These are phyloP conservation scores for Sclerotinia borealis DNA, from an alignment of 2,329 filamentous ascomycete species.

Conservation along the genomic window DNA sequence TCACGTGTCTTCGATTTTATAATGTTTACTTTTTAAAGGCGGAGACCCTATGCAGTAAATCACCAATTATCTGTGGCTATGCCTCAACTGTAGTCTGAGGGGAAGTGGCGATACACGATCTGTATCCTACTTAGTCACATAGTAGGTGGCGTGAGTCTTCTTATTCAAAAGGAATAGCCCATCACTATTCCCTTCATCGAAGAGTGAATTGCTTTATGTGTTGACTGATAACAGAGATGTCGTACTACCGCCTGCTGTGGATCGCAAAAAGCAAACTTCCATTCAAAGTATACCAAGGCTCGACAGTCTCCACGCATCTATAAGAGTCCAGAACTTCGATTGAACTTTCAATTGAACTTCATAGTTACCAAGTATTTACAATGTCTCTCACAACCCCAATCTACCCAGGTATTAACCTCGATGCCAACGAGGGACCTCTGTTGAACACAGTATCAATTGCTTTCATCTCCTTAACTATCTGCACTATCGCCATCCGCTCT, in stretches of 20 bases:
- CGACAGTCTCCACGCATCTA: not conserved
- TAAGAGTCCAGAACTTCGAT: not conserved
- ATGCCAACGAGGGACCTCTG: not conserved
- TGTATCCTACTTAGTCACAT: not conserved
- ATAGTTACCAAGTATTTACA: not conserved
- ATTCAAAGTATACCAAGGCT: not conserved
- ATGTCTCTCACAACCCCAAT: not conserved
- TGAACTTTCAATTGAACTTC: not conserved
- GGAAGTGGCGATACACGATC: not conserved
- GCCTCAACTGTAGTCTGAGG: not conserved
- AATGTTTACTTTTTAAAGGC: slow-evolving; percentile 2
- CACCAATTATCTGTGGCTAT: not conserved
- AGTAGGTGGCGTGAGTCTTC: not conserved
- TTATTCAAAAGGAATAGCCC: not conserved
- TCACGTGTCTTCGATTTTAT: not conserved
- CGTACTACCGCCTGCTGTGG: not conserved
- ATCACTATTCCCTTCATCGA: not conserved
- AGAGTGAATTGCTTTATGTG: not conserved
- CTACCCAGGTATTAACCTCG: not conserved
- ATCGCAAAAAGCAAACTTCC: not conserved
- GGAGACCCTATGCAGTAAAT: not conserved
- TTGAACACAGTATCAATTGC: not conserved
- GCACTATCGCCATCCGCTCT: not conserved
- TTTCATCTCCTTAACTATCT: not conserved
- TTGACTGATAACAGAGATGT: not conserved